Conservation (phyloP, 78 protist species). For the Dictyostelium capitatum region DNA sequence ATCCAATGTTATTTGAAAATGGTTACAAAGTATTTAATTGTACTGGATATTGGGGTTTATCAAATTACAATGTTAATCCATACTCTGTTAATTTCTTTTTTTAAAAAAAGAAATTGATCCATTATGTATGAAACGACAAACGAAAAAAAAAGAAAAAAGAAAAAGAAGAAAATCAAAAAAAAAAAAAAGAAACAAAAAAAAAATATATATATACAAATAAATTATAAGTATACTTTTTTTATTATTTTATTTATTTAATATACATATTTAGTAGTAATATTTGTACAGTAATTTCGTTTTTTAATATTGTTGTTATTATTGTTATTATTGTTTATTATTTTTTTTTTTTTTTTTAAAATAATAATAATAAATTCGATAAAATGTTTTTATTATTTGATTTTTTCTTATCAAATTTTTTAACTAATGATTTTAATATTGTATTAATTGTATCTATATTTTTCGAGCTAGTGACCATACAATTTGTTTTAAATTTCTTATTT, state of each 20-base stretch:
- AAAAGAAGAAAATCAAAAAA: no score
- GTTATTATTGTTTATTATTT: neutral
- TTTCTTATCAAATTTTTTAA: neutral
- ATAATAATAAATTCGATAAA: no score
- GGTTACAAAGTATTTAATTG: neutral
- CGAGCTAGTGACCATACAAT: neutral
- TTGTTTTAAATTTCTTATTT: neutral
- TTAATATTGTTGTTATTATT: neutral
- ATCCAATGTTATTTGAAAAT: neutral
- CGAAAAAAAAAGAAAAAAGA: no score
- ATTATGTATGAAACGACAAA: no score
- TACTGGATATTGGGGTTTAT: slow-evolving; percentile 14
- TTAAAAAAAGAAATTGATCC: neutral
- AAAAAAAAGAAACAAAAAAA: no score
- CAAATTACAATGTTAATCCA: neutral
- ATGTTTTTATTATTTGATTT: neutral
- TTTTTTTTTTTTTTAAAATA: neutral
- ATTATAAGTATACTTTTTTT: no score
- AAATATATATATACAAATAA: no score
- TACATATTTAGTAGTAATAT: no score
- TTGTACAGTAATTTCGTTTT: no score
- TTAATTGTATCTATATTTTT: neutral
- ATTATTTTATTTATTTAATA: no score
- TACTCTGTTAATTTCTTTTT: neutral
- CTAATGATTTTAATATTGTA: neutral